Base-by-base conservation (phyloP, 371 early-diverging fungal species). In the Mortierella sp. region DNA sequence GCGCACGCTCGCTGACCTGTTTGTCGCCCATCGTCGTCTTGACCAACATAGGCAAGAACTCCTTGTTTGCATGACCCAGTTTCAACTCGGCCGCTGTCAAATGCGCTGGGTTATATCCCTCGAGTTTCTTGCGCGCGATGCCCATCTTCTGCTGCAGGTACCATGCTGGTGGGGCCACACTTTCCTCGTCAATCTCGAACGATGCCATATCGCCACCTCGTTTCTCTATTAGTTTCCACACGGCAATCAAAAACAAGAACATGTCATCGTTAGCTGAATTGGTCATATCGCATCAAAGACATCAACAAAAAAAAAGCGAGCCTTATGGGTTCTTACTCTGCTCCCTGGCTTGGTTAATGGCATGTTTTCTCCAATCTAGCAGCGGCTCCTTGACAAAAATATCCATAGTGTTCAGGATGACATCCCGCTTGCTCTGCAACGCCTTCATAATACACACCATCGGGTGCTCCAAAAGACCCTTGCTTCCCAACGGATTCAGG, bases 351-450 rank as follows among this genome's bases (percentile, higher is more conserved):
- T 93, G 91, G 34, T 87, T 90, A n/a, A 90, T 77, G 0, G 96
- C 95, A 74, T 87, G 88, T 77, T 93, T 95, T 88, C 91, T 90
- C 97, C 97, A 98, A 74, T 98, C 98, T 71, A 94, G 92, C 43
- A 97, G 90, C 31, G 99, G 99, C 86, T 99, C 99, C 87, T 98
- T 96, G 3, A 98, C 88, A 88, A 99, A 97, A 2, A 98, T 96
- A 77, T 99, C 97, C 69, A 99, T 93, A 3, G 99, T 97, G 59
- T 96, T 94, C 73, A 96, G 88, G 14, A 99, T 92, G 11, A 96
- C 90, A 44, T 96, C 96, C 48, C 93, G 94, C 88, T 98, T 96
- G 34, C 89, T 83, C 26, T 96, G 91, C 71, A 99, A 86, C 0
- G 99, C 92, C 3, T 91, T 82, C 64, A 99, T 97, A 93, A 87